Evolutionary conservation across 2,329 filamentous ascomycete genomes (phyloP), one percentile per base, ranked within the genome.

Genomic region (Microcera coccophila): DNA sequence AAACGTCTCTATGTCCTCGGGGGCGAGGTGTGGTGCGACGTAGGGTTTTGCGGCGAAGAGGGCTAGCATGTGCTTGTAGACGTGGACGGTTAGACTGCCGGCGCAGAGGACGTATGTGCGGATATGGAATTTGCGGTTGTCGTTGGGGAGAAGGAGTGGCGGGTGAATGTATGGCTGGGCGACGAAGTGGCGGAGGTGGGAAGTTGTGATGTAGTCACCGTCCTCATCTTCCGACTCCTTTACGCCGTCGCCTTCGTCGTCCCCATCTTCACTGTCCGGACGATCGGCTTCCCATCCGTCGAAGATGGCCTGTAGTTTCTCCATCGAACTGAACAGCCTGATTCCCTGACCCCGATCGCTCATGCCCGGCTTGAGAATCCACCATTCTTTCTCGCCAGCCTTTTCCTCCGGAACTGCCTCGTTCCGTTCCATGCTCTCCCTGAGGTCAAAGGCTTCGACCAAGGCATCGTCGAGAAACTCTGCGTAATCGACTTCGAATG

Each of bases 301-400:
- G 60, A 97, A 98, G 41, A 98, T 93, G 12, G 62, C 75, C 47
- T 85, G 84, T n/a, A 98, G 70, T 60, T 95, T 84, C 42, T 84
- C 82, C 71, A 93, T 87, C 3, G 82, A 88, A 56, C 81, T 87
- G 65, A 98, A 98, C 1, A 98, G 71, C 29, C 88, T 73, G 44
- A 98, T 96, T 1, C 93, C 93, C 62, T 96, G 90, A 0, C 91
- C 93, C 18, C 91, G 79, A 62, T 98, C 93, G 64, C 89, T 95
- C 93, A 98, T 97, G 8, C 91, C 86, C 1, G 93, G 91, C 68
- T 98, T 98, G 46, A 98, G 66, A 53, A 98, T 97, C 93, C 93
- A 98, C 91, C 91, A 98, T 62, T 94, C 82, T 45, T 77, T 75
- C 32, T 76, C 69, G 24, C 21, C 42, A 1, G 43, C 32, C 21